Percentiles rank a stretch among this genome's conserved stretches.
phyloP scores from a whole-genome alignment of 176 grass and related monocot genomes.

The Phyllostachys edulis region DNA sequence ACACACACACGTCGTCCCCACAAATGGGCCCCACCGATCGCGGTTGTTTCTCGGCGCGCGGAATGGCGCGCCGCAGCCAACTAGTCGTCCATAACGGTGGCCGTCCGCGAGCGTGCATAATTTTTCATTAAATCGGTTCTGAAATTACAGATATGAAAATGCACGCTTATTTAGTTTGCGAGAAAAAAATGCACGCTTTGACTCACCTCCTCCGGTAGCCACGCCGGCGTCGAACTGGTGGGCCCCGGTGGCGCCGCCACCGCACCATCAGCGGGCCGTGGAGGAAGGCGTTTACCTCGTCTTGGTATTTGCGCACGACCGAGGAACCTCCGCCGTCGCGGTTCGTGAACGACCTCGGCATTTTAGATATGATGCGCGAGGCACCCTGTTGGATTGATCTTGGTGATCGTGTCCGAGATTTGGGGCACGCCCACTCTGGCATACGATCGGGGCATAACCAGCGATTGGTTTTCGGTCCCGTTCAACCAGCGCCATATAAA shows the following conservation, averaged over 20 bases:
- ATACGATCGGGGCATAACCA: no score
- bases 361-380: not conserved
- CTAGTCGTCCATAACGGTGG: not conserved
- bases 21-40: no score
- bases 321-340: constrained; percentile 13
- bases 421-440: no score
- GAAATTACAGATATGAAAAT: not conserved
- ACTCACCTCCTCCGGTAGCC: constrained; percentile 27
- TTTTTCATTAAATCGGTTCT: no score
- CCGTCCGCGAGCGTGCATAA: not conserved
- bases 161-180: not conserved
- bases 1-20: no score
- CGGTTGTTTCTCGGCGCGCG: no score
- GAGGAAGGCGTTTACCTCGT: constrained; percentile 40
- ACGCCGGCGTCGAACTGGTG: not conserved
- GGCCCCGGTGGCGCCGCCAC: not conserved
- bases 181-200: not conserved
- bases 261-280: constrained; percentile 1
- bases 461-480: no score
- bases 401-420: no score
- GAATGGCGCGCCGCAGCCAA: no score
- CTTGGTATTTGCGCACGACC: constrained; percentile 42
- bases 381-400: no score
- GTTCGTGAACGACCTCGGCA: not conserved
- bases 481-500: no score